Evolutionary conservation across 2,329 filamentous ascomycete species (phyloP), one percentile per base, ranked within the genome.

Genomic region (Pleomassaria siparia): DNA sequence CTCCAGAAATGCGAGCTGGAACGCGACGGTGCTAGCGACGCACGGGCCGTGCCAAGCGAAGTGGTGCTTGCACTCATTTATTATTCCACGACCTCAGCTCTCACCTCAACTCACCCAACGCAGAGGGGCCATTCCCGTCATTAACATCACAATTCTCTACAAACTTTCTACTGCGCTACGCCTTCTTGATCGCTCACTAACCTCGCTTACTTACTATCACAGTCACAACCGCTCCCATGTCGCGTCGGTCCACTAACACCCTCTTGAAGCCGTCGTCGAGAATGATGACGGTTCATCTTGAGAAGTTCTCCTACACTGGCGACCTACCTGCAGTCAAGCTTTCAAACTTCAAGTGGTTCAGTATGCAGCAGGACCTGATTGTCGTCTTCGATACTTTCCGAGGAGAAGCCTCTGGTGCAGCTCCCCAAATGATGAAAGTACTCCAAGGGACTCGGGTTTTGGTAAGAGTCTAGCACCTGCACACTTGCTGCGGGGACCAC

Each of bases 391-490:
- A 71, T 44, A 62, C 56, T 18, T 67, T 66, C 40, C 55, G 62
- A 21, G 56, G 56, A 21, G 56, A 46, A 4, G 43, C 10, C 4
- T 37, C 22, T 12, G 35, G 32, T 52, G 26, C 51, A 49, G 15
- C 50, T 58, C 33, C 47, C 66, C 60, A 66, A 50, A 50, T 71
- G 11, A 58, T 76, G 57, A 71, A 70, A 57, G 58, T 79, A 22
- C 54, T 69, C 12, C 71, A 73, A 47, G 73, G 72, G 16, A 67
- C 63, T 12, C 67, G 72, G 43, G 56, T 72, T 44, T 57, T 76
- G 63, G 76, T 78, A 74, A 57, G 63, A 57, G 45, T 42, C n/a
- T 24, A 16, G 24, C 28, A 32, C 35, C 13, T 18, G 21, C 32
- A 16, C 32, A 20, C 32, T 16, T 37, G 20, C 2, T n/a, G 29